Evolutionary conservation across 2,329 filamentous ascomycete species (phyloP), one percentile per base, ranked within the genome.

Genomic region (Balansia obtecta): DNA sequence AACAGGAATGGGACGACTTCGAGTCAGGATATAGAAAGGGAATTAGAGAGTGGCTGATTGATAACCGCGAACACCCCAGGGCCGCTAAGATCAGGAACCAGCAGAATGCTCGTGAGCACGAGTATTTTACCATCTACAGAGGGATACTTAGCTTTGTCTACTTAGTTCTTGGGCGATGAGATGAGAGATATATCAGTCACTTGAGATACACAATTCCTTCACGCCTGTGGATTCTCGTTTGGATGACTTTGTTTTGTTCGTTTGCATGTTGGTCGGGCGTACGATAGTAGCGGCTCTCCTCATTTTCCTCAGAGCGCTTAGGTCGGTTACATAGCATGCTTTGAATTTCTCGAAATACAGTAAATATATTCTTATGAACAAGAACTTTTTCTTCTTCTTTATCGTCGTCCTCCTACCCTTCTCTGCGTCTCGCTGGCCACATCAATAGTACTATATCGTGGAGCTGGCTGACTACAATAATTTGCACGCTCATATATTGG

Each of bases 1-100:
- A 51, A 49, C 41, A 42, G 22, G 53, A 54, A 43, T 53, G 54
- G 54, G 54, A 56, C 16, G 43, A 52, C 27, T 56, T 54, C 27
- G 54, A 56, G 49, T 54, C 48, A 1, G 44, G 47, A 4, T 49
- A 52, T 46, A 49, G 54, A 9, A 39, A 49, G 9, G 51, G 52
- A 15, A 27, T 44, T n/a, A 45, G 54, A 20, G 33, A 48, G 18
- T 56, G 53, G 54, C 30, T 53, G 5, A 9, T 53, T 8, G 45
- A 39, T 10, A 53, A 54, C 6, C 15, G 27, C 6, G 43, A 33
- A 6, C 44, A 51, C 39, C 32, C 37, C 3, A 34, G 27, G 4
- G 49, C 46, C 1, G 39, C 22, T 7, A 30, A 32, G 2, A 22
- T 56, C 16, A 18, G 32, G 10, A 38, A 49, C 1, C 49, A 52